A percentile compares a stretch with the other conserved stretches of the same genome.
Conservation (phyloP, 495 filamentous ascomycete species). For the Annulohypoxylon stygium region DNA sequence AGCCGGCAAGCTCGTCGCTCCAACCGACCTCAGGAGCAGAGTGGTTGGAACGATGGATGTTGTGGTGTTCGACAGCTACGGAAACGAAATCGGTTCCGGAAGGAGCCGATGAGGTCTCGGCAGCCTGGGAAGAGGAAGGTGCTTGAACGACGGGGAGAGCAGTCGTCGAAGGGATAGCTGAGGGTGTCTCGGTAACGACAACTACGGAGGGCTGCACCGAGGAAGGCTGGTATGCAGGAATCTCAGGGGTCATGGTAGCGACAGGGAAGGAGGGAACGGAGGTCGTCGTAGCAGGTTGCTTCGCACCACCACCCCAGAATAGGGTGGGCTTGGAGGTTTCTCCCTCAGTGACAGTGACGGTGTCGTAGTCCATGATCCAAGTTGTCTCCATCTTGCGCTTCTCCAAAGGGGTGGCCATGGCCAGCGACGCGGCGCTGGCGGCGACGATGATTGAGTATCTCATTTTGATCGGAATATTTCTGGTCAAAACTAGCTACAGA, state of each 20-base stretch:
- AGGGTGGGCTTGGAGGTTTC: slow-evolving; percentile 46
- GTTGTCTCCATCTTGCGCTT: slow-evolving; percentile 68
- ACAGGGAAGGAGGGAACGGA: slow-evolving; percentile 12
- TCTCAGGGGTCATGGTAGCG: slow-evolving; percentile 42
- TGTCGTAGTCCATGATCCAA: slow-evolving; percentile 70
- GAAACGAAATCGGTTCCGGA: slow-evolving; percentile 56
- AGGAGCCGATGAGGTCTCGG: background rate
- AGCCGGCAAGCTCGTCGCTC: slow-evolving; percentile 70
- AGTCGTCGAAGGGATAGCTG: slow-evolving; percentile 21
- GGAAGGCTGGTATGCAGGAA: slow-evolving; percentile 27
- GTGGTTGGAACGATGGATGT: slow-evolving; percentile 87
- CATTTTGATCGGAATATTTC: slow-evolving; percentile 66
- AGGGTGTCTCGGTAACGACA: slow-evolving; percentile 45
- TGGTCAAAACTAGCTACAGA: slow-evolving; percentile 33
- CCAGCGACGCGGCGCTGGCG: slow-evolving; percentile 72
- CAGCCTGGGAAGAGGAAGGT: slow-evolving; percentile 3
- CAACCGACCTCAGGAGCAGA: slow-evolving; percentile 74
- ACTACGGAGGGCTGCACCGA: slow-evolving; percentile 20
- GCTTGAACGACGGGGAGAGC: background rate
- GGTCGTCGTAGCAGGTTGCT: slow-evolving; percentile 6
- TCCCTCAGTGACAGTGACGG: slow-evolving; percentile 65
- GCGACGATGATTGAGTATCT: slow-evolving; percentile 73
- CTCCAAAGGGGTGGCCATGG: slow-evolving; percentile 69
- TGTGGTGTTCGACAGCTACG: slow-evolving; percentile 78
- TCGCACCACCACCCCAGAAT: slow-evolving; percentile 18